Evolutionary conservation across 2,329 filamentous ascomycete species (phyloP).

Genomic region (Claviceps arundinis): DNA sequence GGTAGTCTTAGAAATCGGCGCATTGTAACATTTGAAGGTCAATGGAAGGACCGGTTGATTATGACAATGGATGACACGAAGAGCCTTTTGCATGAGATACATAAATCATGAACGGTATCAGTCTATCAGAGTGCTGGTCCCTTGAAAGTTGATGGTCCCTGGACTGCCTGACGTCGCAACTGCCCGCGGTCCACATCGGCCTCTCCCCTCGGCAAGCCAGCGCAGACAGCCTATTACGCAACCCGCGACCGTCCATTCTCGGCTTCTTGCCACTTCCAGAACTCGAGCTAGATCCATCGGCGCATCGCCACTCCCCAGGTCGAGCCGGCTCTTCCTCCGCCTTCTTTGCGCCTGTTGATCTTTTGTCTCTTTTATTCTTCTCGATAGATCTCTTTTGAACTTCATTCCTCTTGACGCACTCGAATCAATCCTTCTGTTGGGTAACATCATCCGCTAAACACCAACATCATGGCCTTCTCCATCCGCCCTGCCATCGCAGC

Average conservation of each 20-base stretch:
- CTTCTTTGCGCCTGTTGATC: background rate
- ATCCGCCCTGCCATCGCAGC: conserved; percentile 9
- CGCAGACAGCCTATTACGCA: background rate
- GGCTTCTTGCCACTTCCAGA: background rate
- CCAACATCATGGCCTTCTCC: conserved; percentile 6
- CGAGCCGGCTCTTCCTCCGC: background rate
- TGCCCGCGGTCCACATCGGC: background rate
- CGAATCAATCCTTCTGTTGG: too few relatives aligned
- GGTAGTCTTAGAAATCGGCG: too few relatives aligned
- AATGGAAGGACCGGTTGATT: too few relatives aligned
- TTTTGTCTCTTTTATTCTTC: too few relatives aligned
- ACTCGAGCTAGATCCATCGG: background rate
- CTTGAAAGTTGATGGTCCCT: too few relatives aligned
- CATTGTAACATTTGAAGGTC: too few relatives aligned
- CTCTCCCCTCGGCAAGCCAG: background rate
- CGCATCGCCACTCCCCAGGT: background rate
- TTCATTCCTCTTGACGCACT: background rate
- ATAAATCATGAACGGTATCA: too few relatives aligned
- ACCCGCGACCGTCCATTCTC: background rate
- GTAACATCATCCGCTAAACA: too few relatives aligned
- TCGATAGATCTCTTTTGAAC: background rate
- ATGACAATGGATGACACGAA: too few relatives aligned
- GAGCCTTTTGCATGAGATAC: too few relatives aligned
- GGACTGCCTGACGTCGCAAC: background rate
- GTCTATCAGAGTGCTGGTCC: too few relatives aligned